These are phyloP conservation scores for Hyaloperonospora brassicae DNA, from an alignment of 352 stramenopile genomes.

Conservation along the genomic window DNA sequence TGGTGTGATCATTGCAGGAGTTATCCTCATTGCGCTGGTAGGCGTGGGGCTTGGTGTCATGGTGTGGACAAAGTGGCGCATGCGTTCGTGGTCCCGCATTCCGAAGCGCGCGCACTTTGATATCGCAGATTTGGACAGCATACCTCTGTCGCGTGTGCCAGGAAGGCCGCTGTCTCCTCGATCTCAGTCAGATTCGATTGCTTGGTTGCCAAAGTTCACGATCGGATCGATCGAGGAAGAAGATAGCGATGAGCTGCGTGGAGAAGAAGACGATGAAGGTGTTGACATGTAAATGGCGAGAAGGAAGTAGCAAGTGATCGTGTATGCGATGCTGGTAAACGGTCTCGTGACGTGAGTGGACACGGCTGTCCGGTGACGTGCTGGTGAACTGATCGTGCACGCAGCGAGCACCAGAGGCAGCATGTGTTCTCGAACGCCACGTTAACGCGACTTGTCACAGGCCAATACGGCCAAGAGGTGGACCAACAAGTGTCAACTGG, in stretches of 20 bases:
- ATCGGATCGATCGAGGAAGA: conserved; percentile 40
- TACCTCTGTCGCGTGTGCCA: conserved; percentile 12
- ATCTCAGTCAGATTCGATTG: conserved; percentile 20
- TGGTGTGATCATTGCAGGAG: conserved; percentile 41
- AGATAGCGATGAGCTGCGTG: conserved; percentile 19
- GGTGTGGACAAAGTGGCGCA: conserved; percentile 40
- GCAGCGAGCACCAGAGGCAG: background rate
- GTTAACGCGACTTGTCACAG: conserved; percentile 39
- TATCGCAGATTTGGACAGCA: conserved; percentile 20
- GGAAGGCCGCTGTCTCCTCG: conserved; percentile 26
- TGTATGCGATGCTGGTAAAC: background rate
- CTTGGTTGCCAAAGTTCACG: conserved; percentile 33
- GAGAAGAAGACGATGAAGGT: conserved; percentile 6
- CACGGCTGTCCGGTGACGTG: no score
- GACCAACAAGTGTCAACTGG: background rate
- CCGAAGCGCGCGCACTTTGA: conserved; percentile 23
- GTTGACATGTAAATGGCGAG: background rate
- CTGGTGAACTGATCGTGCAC: no score
- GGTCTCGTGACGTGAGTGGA: background rate
- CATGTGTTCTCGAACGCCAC: conserved; percentile 40
- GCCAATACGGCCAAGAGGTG: background rate
- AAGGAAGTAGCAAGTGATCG: conserved; percentile 1
- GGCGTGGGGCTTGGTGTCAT: conserved; percentile 49
- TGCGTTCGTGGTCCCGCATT: conserved; percentile 50
- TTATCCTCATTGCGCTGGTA: conserved; percentile 45